A percentile compares a stretch with the other conserved stretches of the same genome.
phyloP scores from a whole-genome alignment of 495 filamentous ascomycete genomes.

The Hypoxylon perforatum region DNA sequence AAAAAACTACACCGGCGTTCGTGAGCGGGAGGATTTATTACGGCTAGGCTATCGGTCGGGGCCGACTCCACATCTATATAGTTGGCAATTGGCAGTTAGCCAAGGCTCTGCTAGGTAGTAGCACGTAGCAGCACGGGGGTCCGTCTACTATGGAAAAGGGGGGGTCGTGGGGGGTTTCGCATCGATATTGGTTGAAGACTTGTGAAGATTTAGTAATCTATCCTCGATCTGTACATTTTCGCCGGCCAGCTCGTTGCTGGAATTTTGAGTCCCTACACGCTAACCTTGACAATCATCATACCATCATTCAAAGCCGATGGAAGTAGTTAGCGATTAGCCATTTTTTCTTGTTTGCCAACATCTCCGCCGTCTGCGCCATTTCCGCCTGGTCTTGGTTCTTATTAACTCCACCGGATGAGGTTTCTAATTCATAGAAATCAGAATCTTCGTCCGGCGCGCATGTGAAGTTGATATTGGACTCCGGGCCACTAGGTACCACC shows the following conservation, averaged over 20 bases:
- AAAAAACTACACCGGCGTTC: background rate
- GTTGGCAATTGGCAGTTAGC: no score
- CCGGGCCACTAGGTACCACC: background rate
- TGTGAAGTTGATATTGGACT: background rate
- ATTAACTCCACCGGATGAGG: no score
- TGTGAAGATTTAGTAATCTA: conserved; percentile 1
- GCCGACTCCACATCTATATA: conserved; percentile 7
- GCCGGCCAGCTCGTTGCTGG: background rate
- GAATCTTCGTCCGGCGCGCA: background rate
- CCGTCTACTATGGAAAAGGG: background rate
- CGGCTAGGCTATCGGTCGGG: background rate
- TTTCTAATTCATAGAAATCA: no score
- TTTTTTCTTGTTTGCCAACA: no score
- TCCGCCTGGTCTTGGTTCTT: no score
- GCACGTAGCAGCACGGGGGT: background rate
- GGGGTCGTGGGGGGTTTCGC: background rate
- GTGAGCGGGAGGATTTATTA: conserved; percentile 1
- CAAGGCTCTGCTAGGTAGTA: background rate
- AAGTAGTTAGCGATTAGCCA: no score
- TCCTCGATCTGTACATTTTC: background rate
- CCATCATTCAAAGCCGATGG: background rate
- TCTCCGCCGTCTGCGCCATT: no score
- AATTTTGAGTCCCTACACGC: background rate
- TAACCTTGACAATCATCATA: background rate
- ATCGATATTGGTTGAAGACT: background rate